Evolutionary conservation across 345 rosid genomes (phyloP).

Genomic region (Dovyalis caffra): DNA sequence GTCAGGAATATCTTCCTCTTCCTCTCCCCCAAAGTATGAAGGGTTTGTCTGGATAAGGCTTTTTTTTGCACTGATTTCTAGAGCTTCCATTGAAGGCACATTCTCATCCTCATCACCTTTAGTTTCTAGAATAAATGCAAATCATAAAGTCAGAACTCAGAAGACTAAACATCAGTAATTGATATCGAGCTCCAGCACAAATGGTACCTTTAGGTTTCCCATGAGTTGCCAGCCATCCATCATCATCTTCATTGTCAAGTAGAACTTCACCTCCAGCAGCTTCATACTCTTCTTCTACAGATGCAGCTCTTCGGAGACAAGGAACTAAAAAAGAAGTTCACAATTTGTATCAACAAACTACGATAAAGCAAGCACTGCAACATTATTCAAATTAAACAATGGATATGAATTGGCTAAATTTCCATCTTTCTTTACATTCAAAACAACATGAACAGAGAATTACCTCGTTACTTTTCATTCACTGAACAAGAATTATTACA

Average conservation of each 20-base stretch:
- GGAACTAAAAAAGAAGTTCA: constrained; percentile 55
- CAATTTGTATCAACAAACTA: neutral
- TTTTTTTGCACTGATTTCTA: constrained; percentile 53
- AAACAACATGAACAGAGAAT: neutral
- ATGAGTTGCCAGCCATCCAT: constrained; percentile 98
- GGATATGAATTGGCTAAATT: neutral
- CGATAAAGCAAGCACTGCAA: neutral
- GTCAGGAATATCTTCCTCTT: constrained; percentile 93
- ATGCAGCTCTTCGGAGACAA: constrained; percentile 87
- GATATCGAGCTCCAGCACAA: neutral
- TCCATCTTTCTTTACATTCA: neutral
- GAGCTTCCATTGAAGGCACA: constrained; percentile 85
- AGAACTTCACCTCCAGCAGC: constrained; percentile 95
- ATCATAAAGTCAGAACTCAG: constrained; percentile 1
- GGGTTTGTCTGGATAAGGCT: constrained; percentile 62
- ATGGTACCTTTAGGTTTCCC: constrained; percentile 86
- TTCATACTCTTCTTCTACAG: constrained; percentile 88
- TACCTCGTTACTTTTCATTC: neutral
- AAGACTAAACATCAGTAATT: neutral
- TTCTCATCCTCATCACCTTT: constrained; percentile 70
- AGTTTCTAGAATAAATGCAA: constrained; percentile 36
- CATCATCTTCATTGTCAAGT: constrained; percentile 90
- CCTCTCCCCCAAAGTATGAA: constrained; percentile 76
- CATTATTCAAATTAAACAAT: neutral
- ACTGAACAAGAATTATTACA: neutral